phyloP scores from a whole-genome alignment of 345 rosid genomes.

The Euphorbia lathyris region DNA sequence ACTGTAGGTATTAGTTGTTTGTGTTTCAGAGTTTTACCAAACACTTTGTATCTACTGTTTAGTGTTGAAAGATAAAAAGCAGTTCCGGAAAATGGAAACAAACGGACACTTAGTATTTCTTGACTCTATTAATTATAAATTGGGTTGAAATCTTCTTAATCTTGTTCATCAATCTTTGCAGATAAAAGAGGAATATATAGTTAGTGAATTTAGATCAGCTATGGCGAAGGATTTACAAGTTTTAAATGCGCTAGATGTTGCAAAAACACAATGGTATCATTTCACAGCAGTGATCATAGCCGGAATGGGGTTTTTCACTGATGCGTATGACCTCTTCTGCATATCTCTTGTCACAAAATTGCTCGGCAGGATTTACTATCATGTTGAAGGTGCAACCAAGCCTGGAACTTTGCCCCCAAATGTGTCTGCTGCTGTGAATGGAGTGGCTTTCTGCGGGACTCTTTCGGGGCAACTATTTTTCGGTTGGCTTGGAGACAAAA shows the following conservation, averaged over 20 bases:
- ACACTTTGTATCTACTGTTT: too few species aligned
- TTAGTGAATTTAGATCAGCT: too few species aligned
- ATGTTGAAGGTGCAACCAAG: slow-evolving; percentile 53
- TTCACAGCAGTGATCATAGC: slow-evolving; percentile 75
- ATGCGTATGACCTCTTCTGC: slow-evolving; percentile 79
- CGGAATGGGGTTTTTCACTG: slow-evolving; percentile 88
- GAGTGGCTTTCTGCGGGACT: slow-evolving; percentile 71
- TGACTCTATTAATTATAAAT: not conserved
- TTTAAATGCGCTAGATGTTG: slow-evolving; percentile 62
- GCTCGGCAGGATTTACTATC: slow-evolving; percentile 73
- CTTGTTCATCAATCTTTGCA: slow-evolving; percentile 6
- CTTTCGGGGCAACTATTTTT: slow-evolving; percentile 73
- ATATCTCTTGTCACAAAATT: slow-evolving; percentile 78
- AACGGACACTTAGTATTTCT: too few species aligned
- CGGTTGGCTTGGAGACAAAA: slow-evolving; percentile 80
- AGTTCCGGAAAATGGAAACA: too few species aligned
- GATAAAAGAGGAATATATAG: slow-evolving; percentile 9
- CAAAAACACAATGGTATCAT: slow-evolving; percentile 82
- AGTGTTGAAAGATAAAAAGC: too few species aligned
- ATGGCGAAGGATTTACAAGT: slow-evolving; percentile 61
- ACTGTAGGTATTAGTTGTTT: too few species aligned
- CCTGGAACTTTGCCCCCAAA: slow-evolving; percentile 69
- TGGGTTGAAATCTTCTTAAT: not conserved
- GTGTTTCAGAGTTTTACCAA: too few species aligned
- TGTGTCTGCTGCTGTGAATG: slow-evolving; percentile 70